These are phyloP conservation scores for Gossypium trilobum DNA, from an alignment of 441 rosid species.

Conservation along the genomic window DNA sequence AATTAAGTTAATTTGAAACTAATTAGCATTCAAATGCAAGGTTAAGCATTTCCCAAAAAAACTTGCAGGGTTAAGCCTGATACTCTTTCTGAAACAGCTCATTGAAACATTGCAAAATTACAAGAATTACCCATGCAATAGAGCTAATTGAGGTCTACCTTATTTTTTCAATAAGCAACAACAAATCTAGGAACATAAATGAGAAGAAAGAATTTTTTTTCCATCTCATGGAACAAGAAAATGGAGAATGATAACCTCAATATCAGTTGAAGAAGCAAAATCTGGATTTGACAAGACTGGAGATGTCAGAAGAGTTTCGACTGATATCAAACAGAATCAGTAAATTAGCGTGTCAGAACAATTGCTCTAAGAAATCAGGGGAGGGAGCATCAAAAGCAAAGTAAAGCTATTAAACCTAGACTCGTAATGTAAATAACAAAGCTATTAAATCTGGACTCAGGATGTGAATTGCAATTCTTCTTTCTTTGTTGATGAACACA, in stretches of 20 bases:
- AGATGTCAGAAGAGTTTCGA: conserved; percentile 6
- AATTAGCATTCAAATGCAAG: not conserved
- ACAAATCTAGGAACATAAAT: not conserved
- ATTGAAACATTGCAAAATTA: conserved; percentile 4
- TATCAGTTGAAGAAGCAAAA: not conserved
- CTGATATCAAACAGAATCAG: not conserved
- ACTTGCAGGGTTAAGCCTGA: not conserved
- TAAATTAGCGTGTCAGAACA: not conserved
- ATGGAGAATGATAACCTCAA: not conserved
- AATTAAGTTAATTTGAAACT: not conserved
- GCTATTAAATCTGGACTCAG: not conserved
- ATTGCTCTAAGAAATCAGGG: not conserved
- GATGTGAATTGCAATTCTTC: not conserved
- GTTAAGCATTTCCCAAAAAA: not conserved
- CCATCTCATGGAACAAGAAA: not conserved
- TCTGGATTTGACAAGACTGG: not conserved
- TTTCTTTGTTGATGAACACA: not conserved
- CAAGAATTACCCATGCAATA: not conserved
- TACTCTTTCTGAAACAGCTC: not conserved
- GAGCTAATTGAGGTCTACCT: not conserved
- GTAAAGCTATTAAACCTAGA: not conserved
- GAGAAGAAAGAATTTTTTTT: not conserved
- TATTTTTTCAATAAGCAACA: not conserved
- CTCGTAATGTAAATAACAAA: not conserved
- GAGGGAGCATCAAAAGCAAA: not conserved